Evolutionary conservation across 2,329 filamentous ascomycete genomes (phyloP), one percentile per base, ranked within the genome.

Genomic region (Aspergillus hiratsukae): DNA sequence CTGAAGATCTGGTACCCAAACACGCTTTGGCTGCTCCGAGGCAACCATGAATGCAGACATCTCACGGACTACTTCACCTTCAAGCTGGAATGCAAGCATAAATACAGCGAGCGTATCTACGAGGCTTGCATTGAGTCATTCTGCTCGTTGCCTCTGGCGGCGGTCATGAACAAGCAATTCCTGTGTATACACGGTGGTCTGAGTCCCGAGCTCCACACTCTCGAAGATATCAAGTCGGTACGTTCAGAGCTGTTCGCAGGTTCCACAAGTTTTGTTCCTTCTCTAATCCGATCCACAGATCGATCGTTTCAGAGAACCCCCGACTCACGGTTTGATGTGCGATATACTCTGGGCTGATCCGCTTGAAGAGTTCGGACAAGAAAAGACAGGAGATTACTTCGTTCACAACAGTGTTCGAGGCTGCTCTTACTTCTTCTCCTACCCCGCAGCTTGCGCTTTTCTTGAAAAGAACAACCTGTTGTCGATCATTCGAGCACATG

Each of bases 101-200:
- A 99, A 77, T 99, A 99, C 78, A 96, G 91, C 35, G 94, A 97
- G 78, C 84, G 84, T 62, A 84, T 99, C 58, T 99, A 99, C 74
- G 93, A 99, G 70, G 93, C 94, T 56, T 97, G 94, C 79, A 96
- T 97, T 86, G 93, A 99, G 64, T 95, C 94, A 0, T 99, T 99
- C 82, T 99, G 94, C 79, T 83, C 88, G 62, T 80, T 99, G 61
- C 94, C 94, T 29, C 81, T 99, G 66, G 94, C 94, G 56, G 94
- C 94, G 28, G 87, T 99, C 65, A 99, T 99, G 94, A 99, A 99
- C 84, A 99, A 99, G 82, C 94, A 99, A 76, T 99, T 99, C 76
- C 80, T 99, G 65, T 99, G 94, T 74, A 97, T 99, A 67, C 94
- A 99, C 73, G 94, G 94, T 69, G 94, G 94, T 61, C 80, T 99